Percentiles rank a stretch among this genome's conserved stretches.
These are phyloP conservation scores for Laburnicola sp. DNA, from an alignment of 2,329 filamentous ascomycete species.

Conservation along the genomic window DNA sequence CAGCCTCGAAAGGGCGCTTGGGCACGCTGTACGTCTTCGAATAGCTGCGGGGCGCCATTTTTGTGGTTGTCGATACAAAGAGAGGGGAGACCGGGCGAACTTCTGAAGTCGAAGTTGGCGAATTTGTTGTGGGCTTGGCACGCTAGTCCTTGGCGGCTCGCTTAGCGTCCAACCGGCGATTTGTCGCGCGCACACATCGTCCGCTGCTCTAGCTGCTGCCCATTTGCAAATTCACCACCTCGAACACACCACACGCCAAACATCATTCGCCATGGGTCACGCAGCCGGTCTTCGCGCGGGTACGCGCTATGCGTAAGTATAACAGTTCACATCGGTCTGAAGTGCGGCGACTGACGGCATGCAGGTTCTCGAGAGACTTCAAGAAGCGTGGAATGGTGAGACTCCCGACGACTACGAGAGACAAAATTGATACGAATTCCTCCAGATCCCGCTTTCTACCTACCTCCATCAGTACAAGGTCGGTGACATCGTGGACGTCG, in stretches of 20 bases:
- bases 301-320: conserved; percentile 48
- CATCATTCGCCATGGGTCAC: conserved; percentile 56
- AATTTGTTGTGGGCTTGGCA: not conserved
- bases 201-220: conserved; percentile 5
- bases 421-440: conserved; percentile 27
- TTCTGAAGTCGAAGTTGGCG: conserved; percentile 2
- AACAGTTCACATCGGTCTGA: conserved; percentile 7
- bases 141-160: not conserved
- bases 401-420: conserved; percentile 11
- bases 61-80: conserved; percentile 41
- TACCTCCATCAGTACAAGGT: conserved; percentile 96
- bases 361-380: conserved; percentile 81
- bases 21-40: conserved; percentile 99
- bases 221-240: conserved; percentile 14
- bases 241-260: conserved; percentile 18
- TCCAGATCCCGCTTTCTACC: conserved; percentile 78
- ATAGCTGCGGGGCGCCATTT: conserved; percentile 68
- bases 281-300: conserved; percentile 51
- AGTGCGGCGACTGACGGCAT: conserved; percentile 13
- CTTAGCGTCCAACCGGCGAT: not conserved
- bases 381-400: conserved; percentile 80
- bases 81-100: conserved; percentile 21
- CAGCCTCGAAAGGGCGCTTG: conserved; percentile 97
- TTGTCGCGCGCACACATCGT: conserved; percentile 1
- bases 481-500: conserved; percentile 98